phyloP scores from a whole-genome alignment of 139 green algal genomes.

The Chlorella sp. region DNA sequence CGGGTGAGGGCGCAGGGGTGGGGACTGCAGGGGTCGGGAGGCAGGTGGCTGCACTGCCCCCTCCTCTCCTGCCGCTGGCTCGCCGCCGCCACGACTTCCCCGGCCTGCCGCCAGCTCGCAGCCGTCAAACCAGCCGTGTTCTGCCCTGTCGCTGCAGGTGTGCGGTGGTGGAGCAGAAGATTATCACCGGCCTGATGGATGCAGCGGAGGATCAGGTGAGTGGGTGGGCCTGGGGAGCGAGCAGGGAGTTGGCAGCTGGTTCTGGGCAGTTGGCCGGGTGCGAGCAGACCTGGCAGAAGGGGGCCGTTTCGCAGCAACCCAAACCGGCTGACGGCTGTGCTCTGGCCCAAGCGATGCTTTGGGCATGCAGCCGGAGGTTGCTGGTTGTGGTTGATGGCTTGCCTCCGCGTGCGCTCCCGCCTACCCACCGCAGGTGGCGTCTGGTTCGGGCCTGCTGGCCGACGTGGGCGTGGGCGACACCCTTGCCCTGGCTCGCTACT shows the following conservation, averaged over 20 bases:
- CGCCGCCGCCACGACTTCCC: background rate
- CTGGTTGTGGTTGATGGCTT: no score
- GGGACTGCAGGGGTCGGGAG: background rate
- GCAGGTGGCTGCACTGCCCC: background rate
- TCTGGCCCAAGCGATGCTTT: no score
- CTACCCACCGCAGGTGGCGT: background rate
- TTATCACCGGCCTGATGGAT: background rate
- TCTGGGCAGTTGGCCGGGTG: no score
- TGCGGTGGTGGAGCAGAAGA: slow-evolving; percentile 5
- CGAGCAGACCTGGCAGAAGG: no score
- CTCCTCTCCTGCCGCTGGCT: background rate
- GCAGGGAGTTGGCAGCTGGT: no score
- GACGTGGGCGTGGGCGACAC: slow-evolving; percentile 11
- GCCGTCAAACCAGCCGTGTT: no score
- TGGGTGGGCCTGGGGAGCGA: no score
- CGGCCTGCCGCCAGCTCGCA: background rate
- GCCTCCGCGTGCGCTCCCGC: no score
- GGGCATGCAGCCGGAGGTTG: no score
- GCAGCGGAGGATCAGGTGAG: background rate
- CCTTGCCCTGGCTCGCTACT: slow-evolving; percentile 11
- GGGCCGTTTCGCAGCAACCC: no score
- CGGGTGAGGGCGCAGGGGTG: background rate
- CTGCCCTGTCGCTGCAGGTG: background rate
- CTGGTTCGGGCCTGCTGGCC: background rate
- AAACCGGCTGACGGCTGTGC: no score